Evolutionary conservation across 1,139 yeast genomes (phyloP), one percentile per base, ranked within the genome.

Genomic region (Saccharomyces pastorianus): DNA sequence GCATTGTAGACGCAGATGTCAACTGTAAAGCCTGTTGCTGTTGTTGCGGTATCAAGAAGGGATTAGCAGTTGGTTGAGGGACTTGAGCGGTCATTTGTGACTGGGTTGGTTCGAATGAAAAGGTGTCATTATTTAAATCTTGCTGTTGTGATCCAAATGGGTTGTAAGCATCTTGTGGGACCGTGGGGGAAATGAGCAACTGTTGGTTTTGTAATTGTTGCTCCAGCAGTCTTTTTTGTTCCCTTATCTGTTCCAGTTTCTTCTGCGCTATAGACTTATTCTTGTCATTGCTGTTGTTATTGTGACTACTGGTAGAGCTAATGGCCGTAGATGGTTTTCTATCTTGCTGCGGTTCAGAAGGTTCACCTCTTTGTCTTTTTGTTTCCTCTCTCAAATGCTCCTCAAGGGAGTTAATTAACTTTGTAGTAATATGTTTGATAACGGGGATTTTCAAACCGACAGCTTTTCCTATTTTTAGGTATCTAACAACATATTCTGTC

Each of bases 401-500:
- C 66, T 89, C 95, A 55, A 93, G 77, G 13, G 95, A 85, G 46
- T 84, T 79, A 7, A 96, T 87, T 63, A 93, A 78, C 28, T 96
- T 95, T 1, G 97, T 91, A 13, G 98, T 98, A 0, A 98, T 97
- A 71, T 93, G 99, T 69, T 89, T 89, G 58, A 93, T 91, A 13
- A 96, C 91, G 28, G 99, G 99, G 31, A 93, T 96, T 66, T 87
- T 90, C 58, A 93, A 75, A 64, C 90, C 90, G 0, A 98, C 89
- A 2, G 93, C 83, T 67, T 93, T 91, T 5, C 98, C 99, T 20
- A 87, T 84, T 62, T 95, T 82, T 64, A 93, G 77, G 69, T 86
- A 93, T 62, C 84, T 86, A 48, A 93, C 93, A 20, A 91, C 98
- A 65, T 85, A 85, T 54, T 85, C 84, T 0, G 99, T 93, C 67